Evolutionary conservation across 768 basidiomycete genomes (phyloP).

Genomic region (Lactarius tabidus): DNA sequence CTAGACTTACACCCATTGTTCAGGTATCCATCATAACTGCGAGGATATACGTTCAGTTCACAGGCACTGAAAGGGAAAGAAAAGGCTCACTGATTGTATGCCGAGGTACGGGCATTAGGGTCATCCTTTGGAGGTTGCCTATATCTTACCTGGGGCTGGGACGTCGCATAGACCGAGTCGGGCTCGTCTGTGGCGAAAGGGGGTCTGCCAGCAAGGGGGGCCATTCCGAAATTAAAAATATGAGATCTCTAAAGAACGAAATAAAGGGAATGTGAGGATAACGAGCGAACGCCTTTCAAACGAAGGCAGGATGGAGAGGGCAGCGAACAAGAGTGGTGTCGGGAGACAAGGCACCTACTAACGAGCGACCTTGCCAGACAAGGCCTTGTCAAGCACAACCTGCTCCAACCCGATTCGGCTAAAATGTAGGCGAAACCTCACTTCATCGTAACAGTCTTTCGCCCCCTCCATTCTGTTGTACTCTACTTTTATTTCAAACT

Average conservation of each 20-base stretch:
- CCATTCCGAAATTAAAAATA: conserved; percentile 5
- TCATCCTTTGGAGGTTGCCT: conserved; percentile 37
- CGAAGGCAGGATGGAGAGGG: neutral
- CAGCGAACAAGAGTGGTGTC: neutral
- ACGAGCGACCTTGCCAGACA: neutral
- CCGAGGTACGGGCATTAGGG: conserved; percentile 55
- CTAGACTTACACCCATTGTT: conserved; percentile 48
- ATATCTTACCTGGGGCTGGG: conserved; percentile 42
- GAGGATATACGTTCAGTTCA: conserved; percentile 13
- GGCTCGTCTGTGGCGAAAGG: conserved; percentile 69
- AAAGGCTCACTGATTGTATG: conserved; percentile 61
- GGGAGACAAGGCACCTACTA: conserved; percentile 3
- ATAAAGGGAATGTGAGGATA: conserved; percentile 14
- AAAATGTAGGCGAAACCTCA: neutral
- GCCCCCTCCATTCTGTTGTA: neutral
- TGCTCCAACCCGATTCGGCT: neutral
- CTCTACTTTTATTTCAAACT: neutral
- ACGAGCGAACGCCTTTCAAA: conserved; percentile 14
- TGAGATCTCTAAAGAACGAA: neutral
- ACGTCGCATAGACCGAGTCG: conserved; percentile 53
- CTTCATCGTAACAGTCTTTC: neutral
- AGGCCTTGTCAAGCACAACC: neutral
- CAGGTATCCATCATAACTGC: conserved; percentile 64
- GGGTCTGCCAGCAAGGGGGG: conserved; percentile 54
- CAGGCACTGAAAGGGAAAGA: conserved; percentile 10